Evolutionary conservation across 345 rosid species (phyloP).

Genomic region (Euphorbia lathyris): DNA sequence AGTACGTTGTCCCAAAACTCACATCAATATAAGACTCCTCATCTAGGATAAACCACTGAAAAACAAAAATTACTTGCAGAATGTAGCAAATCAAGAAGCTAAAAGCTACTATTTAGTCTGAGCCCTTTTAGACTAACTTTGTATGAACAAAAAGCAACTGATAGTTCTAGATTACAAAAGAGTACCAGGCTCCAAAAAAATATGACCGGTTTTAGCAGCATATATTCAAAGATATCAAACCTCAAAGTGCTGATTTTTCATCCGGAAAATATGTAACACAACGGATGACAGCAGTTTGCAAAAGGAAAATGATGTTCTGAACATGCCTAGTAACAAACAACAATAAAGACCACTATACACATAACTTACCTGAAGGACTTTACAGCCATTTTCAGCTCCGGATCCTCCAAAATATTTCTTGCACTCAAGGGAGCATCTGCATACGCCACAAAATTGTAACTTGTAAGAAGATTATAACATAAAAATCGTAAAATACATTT

Average conservation of each 20-base stretch:
- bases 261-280: not conserved
- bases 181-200: not conserved
- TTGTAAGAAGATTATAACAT: constrained; percentile 5
- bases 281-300: not conserved
- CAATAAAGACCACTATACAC: not conserved
- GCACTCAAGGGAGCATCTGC: constrained; percentile 77
- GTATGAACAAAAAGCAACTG: not conserved
- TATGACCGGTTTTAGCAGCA: not conserved
- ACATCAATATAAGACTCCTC: not conserved
- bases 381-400: constrained; percentile 79
- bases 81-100: not conserved
- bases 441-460: constrained; percentile 11
- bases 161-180: not conserved
- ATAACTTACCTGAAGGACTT: constrained; percentile 67
- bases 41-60: not conserved
- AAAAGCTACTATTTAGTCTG: not conserved
- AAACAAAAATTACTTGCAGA: not conserved
- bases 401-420: constrained; percentile 86
- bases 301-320: not conserved
- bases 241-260: not conserved
- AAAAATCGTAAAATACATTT: not conserved
- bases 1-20: too few relatives aligned
- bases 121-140: not conserved
- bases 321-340: not conserved
- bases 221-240: not conserved